Base-by-base conservation (phyloP, 2,329 filamentous ascomycete species). In the Hypomyces rosellus region DNA sequence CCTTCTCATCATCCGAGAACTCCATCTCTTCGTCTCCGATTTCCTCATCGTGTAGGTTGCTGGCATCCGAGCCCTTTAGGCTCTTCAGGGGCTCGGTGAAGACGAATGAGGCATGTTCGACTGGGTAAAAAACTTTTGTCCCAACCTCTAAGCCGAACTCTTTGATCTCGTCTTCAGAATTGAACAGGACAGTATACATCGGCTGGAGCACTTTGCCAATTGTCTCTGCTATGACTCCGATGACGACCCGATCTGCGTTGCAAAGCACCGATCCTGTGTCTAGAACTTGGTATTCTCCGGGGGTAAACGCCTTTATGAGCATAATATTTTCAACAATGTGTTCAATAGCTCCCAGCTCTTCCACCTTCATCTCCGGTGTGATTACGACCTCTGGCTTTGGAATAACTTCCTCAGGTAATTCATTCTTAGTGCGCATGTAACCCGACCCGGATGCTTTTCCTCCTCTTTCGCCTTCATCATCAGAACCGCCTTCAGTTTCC, bases 1-100 rank as follows among this genome's bases (percentile, higher is more conserved):
- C 93, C 59, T 88, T 87, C 69, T 99, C 93, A 61, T 99, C 93
- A 59, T 99, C 93, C 0, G 92, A 96, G 66, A 97, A 97, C 64
- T 97, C 93, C 59, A 89, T 80, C 65, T 97, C 92, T 36, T 95
- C 88, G 33, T 87, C 85, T 14, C 73, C 83, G 7, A 90, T 79
- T 70, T 97, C 92, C 66, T 99, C 93, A 59, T 97, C 93, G 67
- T 96, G 87, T 49, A 96, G 78, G 64, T 97, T 97, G 46, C 89
- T 95, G 8, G 93, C 92, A 67, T 99, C 93, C 9, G 89, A 93
- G 53, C 90, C 89, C 70, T 95, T 97, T 61, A 86, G 65, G 47
- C 76, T 78, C 67, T 86, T 87, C 51, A 97, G 73, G 6, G 85
- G 82, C 65, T 93, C 81, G 0, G 92, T 96, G 63, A 96, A 93